Percentiles rank a stretch among this genome's conserved stretches.
phyloP scores from a whole-genome alignment of 2,329 filamentous ascomycete species.

The Neurospora sp. region DNA sequence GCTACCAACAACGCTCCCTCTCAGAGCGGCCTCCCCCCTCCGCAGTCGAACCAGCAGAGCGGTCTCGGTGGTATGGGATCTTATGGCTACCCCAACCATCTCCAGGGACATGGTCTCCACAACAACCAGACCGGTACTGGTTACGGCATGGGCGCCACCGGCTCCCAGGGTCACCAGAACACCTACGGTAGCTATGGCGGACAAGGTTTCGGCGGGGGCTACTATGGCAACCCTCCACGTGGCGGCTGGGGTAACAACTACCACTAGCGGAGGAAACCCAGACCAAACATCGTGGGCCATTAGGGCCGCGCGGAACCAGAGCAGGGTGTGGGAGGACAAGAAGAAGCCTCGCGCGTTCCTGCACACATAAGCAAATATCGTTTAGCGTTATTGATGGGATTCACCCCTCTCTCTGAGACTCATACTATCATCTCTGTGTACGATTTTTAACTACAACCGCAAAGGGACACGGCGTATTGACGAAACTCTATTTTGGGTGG shows the following conservation, averaged over 20 bases:
- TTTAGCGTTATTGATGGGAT: not conserved
- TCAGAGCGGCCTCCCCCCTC: conserved; percentile 45
- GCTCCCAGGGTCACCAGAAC: conserved; percentile 43
- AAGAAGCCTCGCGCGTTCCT: not conserved
- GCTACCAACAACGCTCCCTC: conserved; percentile 44
- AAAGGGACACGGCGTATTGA: not conserved
- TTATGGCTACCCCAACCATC: conserved; percentile 48
- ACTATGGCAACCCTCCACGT: conserved; percentile 40
- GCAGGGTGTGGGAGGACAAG: conserved; percentile 1
- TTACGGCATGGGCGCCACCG: conserved; percentile 44
- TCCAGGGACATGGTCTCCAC: conserved; percentile 41
- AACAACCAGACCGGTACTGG: conserved; percentile 34
- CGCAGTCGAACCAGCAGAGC: conserved; percentile 41
- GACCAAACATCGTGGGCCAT: not conserved
- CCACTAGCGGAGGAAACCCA: conserved; percentile 19
- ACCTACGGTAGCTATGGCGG: conserved; percentile 45
- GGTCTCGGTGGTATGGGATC: conserved; percentile 34
- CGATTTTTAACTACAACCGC: conserved; percentile 1
- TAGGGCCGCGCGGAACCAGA: not conserved
- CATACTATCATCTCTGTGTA: not conserved
- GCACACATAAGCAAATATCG: not conserved
- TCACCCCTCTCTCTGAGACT: not conserved
- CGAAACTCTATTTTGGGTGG: not conserved
- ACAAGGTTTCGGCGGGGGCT: conserved; percentile 35
- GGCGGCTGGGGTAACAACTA: conserved; percentile 51